Conservation (phyloP, 805 yeast species). For the Candida odintsovae region DNA sequence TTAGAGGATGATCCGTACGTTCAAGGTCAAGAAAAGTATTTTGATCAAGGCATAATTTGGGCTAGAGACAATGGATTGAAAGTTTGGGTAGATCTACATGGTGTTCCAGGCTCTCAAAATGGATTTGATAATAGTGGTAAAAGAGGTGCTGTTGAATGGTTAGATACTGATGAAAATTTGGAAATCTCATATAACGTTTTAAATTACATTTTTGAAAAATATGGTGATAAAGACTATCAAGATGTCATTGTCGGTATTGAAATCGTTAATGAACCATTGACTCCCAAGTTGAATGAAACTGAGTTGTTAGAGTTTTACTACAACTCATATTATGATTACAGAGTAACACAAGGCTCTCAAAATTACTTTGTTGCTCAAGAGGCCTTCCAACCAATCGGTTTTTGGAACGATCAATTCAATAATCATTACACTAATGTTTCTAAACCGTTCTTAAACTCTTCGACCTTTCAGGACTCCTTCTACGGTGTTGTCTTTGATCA, state of each 20-base stretch:
- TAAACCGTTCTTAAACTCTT: constrained; percentile 15
- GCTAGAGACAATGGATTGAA: constrained; percentile 52
- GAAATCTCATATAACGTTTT: constrained; percentile 46
- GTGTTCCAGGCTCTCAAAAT: constrained; percentile 95
- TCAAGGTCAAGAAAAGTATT: constrained; percentile 66
- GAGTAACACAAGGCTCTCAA: constrained; percentile 13
- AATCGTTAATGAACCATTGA: constrained; percentile 68
- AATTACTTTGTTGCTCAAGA: constrained; percentile 56
- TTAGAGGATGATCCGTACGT: constrained; percentile 77
- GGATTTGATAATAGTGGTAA: constrained; percentile 93
- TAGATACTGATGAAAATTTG: constrained; percentile 32
- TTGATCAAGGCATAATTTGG: constrained; percentile 79
- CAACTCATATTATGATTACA: constrained; percentile 26
- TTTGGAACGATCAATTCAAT: constrained; percentile 46
- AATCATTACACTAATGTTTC: constrained; percentile 25
- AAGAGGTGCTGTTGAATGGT: constrained; percentile 43
- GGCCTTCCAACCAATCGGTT: constrained; percentile 51
- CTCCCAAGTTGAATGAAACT: constrained; percentile 39
- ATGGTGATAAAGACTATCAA: constrained; percentile 39
- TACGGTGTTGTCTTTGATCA: constrained; percentile 71
- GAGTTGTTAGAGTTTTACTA: constrained; percentile 28
- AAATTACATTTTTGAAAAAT: constrained; percentile 43
- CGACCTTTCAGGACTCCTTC: constrained; percentile 27
- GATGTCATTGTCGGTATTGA: constrained; percentile 68
- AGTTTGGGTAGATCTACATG: constrained; percentile 91